Evolutionary conservation across 2,329 filamentous ascomycete genomes (phyloP).

Genomic region (Exophiala dermatitidis): DNA sequence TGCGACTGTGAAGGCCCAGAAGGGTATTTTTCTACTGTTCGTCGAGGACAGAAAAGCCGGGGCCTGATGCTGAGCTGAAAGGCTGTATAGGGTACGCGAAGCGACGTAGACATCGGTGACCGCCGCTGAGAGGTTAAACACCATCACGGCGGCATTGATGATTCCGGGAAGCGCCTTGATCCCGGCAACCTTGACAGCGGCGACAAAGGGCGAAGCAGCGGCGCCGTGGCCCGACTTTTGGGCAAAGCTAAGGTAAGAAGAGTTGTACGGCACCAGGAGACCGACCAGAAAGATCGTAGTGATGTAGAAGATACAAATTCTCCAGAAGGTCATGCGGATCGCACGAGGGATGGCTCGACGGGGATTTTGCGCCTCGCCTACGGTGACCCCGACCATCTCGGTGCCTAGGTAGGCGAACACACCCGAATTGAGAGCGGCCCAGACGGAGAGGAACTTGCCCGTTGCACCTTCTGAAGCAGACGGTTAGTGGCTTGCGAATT

Average conservation of each 20-base stretch:
- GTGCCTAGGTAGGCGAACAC: slow-evolving; percentile 39
- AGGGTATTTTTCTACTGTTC: slow-evolving; percentile 47
- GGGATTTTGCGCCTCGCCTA: slow-evolving; percentile 42
- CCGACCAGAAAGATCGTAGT: slow-evolving; percentile 65
- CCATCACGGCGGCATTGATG: background rate
- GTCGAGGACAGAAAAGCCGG: slow-evolving; percentile 48
- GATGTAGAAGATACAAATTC: slow-evolving; percentile 68
- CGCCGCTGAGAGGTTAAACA: background rate
- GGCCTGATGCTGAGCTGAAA: slow-evolving; percentile 28
- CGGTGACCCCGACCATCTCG: slow-evolving; percentile 43
- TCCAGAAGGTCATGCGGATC: slow-evolving; percentile 39
- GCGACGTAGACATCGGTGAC: slow-evolving; percentile 37
- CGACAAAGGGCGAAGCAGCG: slow-evolving; percentile 52
- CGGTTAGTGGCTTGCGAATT: too few species aligned
- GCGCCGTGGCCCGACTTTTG: slow-evolving; percentile 55
- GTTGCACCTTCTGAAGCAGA: slow-evolving; percentile 30
- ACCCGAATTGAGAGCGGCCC: background rate
- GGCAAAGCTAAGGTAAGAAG: slow-evolving; percentile 40
- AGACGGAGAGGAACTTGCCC: slow-evolving; percentile 34
- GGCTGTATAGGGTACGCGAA: slow-evolving; percentile 32
- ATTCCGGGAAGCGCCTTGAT: background rate
- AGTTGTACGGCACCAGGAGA: slow-evolving; percentile 66
- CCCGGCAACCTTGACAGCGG: background rate
- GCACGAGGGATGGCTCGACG: slow-evolving; percentile 34
- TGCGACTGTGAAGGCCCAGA: slow-evolving; percentile 56